These are phyloP conservation scores for Ogataea nitratoaversa DNA, from an alignment of 805 yeast species.

Conservation along the genomic window DNA sequence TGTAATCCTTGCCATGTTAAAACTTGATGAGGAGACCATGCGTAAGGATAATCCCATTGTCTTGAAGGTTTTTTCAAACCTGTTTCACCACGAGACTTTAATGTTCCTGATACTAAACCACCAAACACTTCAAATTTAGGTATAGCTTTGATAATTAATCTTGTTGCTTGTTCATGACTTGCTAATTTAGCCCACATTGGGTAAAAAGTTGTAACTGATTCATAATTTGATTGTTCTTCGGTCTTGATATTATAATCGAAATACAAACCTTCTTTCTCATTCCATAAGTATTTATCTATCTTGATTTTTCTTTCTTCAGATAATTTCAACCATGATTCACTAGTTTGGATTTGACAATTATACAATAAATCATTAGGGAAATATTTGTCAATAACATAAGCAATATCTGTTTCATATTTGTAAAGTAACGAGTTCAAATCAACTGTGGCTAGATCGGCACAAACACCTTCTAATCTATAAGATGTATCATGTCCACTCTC, in stretches of 20 bases:
- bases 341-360: constrained; percentile 40
- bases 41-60: constrained; percentile 98
- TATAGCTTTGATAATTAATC: constrained; percentile 53
- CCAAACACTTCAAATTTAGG: constrained; percentile 79
- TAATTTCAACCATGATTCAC: constrained; percentile 56
- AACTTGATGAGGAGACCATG: constrained; percentile 99
- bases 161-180: constrained; percentile 59
- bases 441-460: constrained; percentile 86
- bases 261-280: constrained; percentile 69
- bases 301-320: constrained; percentile 51
- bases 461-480: constrained; percentile 82
- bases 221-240: constrained; percentile 57
- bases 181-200: constrained; percentile 84
- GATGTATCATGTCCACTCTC: constrained; percentile 97
- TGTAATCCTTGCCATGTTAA: constrained; percentile 85
- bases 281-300: constrained; percentile 77
- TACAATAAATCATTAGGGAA: constrained; percentile 47
- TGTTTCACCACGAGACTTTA: constrained; percentile 65
- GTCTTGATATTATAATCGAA: constrained; percentile 76
- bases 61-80: constrained; percentile 73
- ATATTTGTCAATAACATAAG: constrained; percentile 49
- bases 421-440: constrained; percentile 82
- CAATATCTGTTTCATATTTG: constrained; percentile 87
- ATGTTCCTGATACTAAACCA: constrained; percentile 84
- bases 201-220: constrained; percentile 89